These are phyloP conservation scores for Dactylellina cionopaga DNA, from an alignment of 2,329 filamentous ascomycete species.

Conservation along the genomic window DNA sequence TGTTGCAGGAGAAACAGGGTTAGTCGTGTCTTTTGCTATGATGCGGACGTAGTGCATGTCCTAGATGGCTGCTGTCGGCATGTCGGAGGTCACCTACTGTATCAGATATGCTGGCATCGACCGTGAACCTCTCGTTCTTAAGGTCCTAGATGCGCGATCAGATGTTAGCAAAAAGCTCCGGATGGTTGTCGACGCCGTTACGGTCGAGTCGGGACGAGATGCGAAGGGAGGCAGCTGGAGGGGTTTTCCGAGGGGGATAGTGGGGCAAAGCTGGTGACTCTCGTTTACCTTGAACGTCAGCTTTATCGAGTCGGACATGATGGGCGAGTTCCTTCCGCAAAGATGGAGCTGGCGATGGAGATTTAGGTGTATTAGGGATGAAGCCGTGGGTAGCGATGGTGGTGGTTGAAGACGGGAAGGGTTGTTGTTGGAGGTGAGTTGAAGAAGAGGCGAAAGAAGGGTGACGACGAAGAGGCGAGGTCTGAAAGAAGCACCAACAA, in stretches of 20 bases:
- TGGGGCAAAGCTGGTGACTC: conserved; percentile 46
- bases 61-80: conserved; percentile 18
- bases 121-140: conserved; percentile 97
- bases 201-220: conserved; percentile 34
- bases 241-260: conserved; percentile 48
- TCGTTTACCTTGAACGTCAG: conserved; percentile 74
- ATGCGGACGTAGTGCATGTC: conserved; percentile 13
- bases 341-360: conserved; percentile 54
- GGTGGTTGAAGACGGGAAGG: conserved; percentile 49
- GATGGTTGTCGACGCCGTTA: conserved; percentile 55
- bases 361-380: conserved; percentile 6
- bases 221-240: conserved; percentile 54
- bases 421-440: conserved; percentile 50
- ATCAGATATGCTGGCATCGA: conserved; percentile 92
- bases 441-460: conserved; percentile 42
- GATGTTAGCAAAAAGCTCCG: conserved; percentile 47
- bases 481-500: conserved; percentile 22
- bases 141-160: conserved; percentile 75
- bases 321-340: conserved; percentile 39
- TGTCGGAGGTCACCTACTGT: conserved; percentile 71
- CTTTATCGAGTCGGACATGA: conserved; percentile 69
- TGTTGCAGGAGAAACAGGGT: conserved; percentile 61
- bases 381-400: conserved; percentile 42
- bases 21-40: conserved; percentile 19
- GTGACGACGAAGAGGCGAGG: conserved; percentile 22